These are phyloP conservation scores for Anaeramoeba flamelloides DNA, from an alignment of 78 protist genomes.

Conservation along the genomic window DNA sequence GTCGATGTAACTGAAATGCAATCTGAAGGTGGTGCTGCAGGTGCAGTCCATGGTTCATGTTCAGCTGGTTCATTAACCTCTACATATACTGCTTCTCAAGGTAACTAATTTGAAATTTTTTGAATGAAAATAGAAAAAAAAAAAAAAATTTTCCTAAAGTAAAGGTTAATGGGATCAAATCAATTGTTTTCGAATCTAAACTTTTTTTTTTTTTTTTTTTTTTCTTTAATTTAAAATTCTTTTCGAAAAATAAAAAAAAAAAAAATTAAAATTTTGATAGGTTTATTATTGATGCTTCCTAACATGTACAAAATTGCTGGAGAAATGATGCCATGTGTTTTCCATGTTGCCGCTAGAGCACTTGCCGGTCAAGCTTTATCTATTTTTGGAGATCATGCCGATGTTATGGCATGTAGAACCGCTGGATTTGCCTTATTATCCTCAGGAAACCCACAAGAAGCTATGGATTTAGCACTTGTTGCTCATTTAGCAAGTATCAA, in stretches of 20 bases:
- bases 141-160: too few species aligned
- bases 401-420: conserved; percentile 39
- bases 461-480: conserved; percentile 31
- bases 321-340: conserved; percentile 30
- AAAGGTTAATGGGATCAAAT: too few species aligned
- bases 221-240: too few species aligned
- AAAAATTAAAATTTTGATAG: too few species aligned
- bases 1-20: conserved; percentile 30
- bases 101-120: too few species aligned
- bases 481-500: conserved; percentile 35
- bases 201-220: too few species aligned
- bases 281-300: conserved; percentile 53
- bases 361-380: conserved; percentile 37
- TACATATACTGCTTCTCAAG: conserved; percentile 53
- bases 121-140: too few species aligned
- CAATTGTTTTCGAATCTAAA: too few species aligned
- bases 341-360: conserved; percentile 46
- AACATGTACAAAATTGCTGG: conserved; percentile 58
- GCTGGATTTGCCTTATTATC: conserved; percentile 33
- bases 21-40: conserved; percentile 50
- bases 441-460: conserved; percentile 36
- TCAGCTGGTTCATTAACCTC: conserved; percentile 33
- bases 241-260: too few species aligned
- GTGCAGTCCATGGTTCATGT: conserved; percentile 45
- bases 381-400: conserved; percentile 51